Base-by-base conservation (phyloP, 768 basidiomycete species). In the Boletus reticulatus region DNA sequence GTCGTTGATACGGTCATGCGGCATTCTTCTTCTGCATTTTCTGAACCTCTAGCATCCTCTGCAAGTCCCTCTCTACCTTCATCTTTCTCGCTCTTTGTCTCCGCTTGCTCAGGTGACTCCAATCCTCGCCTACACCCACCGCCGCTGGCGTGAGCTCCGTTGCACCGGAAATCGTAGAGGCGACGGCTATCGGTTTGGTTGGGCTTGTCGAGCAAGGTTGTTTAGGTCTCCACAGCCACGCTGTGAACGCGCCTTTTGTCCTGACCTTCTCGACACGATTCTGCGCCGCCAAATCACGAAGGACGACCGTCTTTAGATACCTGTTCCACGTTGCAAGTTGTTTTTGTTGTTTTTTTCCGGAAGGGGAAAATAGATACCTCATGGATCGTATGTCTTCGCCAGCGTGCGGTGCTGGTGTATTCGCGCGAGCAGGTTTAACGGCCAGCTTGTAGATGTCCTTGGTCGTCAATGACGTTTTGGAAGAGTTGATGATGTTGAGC, bases 311-410 rank as follows among this genome's bases (percentile, higher is more conserved):
- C 66, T 86, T 87, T 39, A 88, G 67, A 62, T 82, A 85, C 27
- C 85, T 86, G 31, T 45, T 36, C 20, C 43, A 17, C 19, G 27
- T 43, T 47, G 14, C 22, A 14, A 1, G 8, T 32, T 9, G 13
- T 14, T 17, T 6, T n/a, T 20, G 7, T 14, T 22, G 3, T 13
- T 6, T 37, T 6, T 0, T 19, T 6, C 24, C 12, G 12, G 3
- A 11, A 24, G 1, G 19, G 22, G 14, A 17, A 20, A 19, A 11
- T 5, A 71, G 76, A 44, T 53, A 82, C 86, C 64, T 72, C 52
- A 84, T 71, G 14, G 87, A 88, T 19, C 80, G 77, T 46, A 88
- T 68, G 8, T 77, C 75, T 58, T 85, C 78, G 10, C 76, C 72
- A 0, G 76, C 66, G 48, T 75, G 65, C 5, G 79, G 75, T 16